phyloP scores from a whole-genome alignment of 2,329 filamentous ascomycete genomes.

The Ophiocordyceps sinensis region DNA sequence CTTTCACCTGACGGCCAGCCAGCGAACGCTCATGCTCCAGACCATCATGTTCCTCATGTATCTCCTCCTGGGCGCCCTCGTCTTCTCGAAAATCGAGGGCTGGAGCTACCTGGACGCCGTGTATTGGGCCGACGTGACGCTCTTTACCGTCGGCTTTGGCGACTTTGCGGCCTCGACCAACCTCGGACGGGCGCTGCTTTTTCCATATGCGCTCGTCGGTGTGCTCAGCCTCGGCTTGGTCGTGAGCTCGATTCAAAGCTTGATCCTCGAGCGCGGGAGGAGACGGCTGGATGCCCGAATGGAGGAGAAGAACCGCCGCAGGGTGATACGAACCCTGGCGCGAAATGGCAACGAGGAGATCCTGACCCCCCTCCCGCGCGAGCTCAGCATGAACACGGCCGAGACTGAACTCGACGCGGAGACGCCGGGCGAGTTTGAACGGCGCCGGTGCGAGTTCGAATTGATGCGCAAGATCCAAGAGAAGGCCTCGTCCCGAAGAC shows the following conservation, averaged over 20 bases:
- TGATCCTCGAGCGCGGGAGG: constrained; percentile 44
- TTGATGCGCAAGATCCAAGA: constrained; percentile 72
- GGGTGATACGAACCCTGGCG: constrained; percentile 29
- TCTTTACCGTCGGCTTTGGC: constrained; percentile 52
- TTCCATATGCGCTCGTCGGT: constrained; percentile 73
- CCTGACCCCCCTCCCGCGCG: constrained; percentile 30
- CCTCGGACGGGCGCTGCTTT: constrained; percentile 54
- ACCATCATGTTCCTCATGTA: constrained; percentile 78
- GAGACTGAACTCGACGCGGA: constrained; percentile 5
- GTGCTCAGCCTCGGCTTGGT: constrained; percentile 76
- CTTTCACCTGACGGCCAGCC: constrained; percentile 64
- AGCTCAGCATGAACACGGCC: constrained; percentile 3
- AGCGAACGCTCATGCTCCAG: constrained; percentile 80
- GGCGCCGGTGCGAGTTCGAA: constrained; percentile 56
- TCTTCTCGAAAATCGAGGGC: constrained; percentile 58
- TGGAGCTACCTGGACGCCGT: constrained; percentile 68
- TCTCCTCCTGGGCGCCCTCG: constrained; percentile 58
- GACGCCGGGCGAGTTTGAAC: constrained; percentile 32
- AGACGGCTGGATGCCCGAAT: constrained; percentile 39
- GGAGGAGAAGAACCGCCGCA: constrained; percentile 42
- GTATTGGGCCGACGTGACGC: constrained; percentile 64
- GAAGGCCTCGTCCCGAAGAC: constrained; percentile 47
- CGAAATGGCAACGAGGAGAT: constrained; percentile 30
- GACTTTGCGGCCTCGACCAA: constrained; percentile 33
- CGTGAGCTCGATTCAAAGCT: constrained; percentile 60